Base-by-base conservation (phyloP, 2,329 filamentous ascomycete species). In the Cladosporium velox region DNA sequence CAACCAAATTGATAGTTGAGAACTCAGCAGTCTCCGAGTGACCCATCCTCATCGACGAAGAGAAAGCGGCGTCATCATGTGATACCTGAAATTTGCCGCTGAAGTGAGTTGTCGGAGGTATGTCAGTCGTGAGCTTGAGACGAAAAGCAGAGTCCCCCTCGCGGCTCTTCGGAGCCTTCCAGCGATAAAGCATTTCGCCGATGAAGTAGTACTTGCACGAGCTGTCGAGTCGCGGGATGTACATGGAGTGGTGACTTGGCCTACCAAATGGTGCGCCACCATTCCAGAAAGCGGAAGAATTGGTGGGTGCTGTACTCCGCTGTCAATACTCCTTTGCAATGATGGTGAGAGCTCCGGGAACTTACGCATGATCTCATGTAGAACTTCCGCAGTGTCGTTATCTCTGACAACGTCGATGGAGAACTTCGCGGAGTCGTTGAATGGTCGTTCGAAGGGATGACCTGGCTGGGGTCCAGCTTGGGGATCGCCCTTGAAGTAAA, bases 401-500 rank as follows among this genome's bases (percentile, higher is more conserved):
- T 52, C 38, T 28, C 59, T 32, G 7, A 62, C 30, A 15, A 62
- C 30, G 7, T 35, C 47, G 38, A 62, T 11, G 6, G 38, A 62
- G 41, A 62, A 62, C 18, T 35, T 26, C 0, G 59, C 26, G 44
- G 38, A 32, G 11, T 49, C 15, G 38, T 52, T 62, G 30, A 62
- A 62, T 4, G 59, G 59, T 11, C 38, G 18, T 10, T 62, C 59
- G 24, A 62, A 49, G 7, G 59, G 59, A 62, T 62, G 59, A 12
- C 59, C 47, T 51, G 59, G 59, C 26, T 32, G 44, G 1, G 59
- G 59, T 12, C 41, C 59, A 52, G 24, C 15, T 35, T 52, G 30
- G 14, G n/a, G 30, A 15, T 62, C 41, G 30, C 59, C 59, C 38
- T 62, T 62, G 59, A 62, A 62, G 38, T 21, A 62, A 10, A 62